Evolutionary conservation across 2,329 filamentous ascomycete genomes (phyloP).

Genomic region (Neonectria coccinea): DNA sequence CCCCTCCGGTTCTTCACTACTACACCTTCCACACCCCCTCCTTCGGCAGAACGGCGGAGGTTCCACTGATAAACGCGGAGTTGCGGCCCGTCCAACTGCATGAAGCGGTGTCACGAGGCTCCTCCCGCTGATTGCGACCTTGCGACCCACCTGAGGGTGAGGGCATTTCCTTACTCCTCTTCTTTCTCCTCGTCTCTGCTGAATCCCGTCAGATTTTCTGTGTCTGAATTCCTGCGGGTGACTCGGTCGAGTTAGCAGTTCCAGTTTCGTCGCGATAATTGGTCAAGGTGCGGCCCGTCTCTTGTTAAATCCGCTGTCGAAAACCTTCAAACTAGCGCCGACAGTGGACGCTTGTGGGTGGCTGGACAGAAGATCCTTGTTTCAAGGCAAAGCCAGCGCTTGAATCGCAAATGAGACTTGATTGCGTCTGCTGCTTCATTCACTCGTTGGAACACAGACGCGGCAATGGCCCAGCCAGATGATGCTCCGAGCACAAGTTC

Average conservation of each 20-base stretch:
- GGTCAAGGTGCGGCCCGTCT: no score
- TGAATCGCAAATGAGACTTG: neutral
- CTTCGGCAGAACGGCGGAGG: neutral
- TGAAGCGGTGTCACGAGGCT: neutral
- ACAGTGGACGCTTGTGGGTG: neutral
- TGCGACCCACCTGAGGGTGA: conserved; percentile 20
- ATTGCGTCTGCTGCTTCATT: neutral
- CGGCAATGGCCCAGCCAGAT: conserved; percentile 8
- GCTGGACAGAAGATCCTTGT: neutral
- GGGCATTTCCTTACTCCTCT: conserved; percentile 12
- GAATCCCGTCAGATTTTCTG: neutral
- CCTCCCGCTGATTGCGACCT: conserved; percentile 10
- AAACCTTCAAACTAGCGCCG: no score
- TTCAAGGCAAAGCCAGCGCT: neutral
- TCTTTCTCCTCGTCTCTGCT: neutral
- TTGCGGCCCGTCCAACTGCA: neutral
- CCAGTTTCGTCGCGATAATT: no score
- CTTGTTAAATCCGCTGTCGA: no score
- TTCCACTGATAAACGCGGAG: neutral
- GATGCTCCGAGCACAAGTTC: neutral
- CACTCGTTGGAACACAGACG: neutral
- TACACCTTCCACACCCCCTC: no score
- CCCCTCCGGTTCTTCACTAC: no score
- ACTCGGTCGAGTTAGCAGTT: no score
- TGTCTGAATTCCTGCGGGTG: no score